Evolutionary conservation across 805 yeast species (phyloP), one percentile per base, ranked within the genome.

Genomic region (Candida ascalaphidarum): DNA sequence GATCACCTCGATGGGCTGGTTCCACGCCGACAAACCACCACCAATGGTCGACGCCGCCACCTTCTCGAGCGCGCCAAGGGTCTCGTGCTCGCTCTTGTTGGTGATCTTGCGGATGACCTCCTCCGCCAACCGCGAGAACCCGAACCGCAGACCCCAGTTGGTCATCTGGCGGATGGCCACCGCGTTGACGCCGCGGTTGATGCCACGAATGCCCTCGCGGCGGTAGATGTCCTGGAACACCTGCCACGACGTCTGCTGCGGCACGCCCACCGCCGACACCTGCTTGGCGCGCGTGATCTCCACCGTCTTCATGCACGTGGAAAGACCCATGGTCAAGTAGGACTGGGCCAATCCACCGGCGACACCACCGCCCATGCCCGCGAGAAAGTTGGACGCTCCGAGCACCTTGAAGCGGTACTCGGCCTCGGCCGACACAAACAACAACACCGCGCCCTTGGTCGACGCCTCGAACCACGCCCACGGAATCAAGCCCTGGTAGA

Each of bases 381-480:
- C 71, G 17, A 75, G 66, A 45, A 92, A 86, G 37, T 81, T 74
- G 33, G 36, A 42, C 65, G 71, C 35, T 28, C 94, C 94, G 13
- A 79, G 34, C 19, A 53, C 57, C 46, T 68, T 77, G 44, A 78
- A 74, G 27, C 70, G 71, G 55, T 83, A 84, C 58, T 92, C 97
- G 29, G 86, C 82, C 52, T 92, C 97, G 25, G 94, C 77, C 25
- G 95, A 80, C 19, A 86, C 96, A 46, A 92, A 92, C 42, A 92
- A 67, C 32, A 92, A 66, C 6, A 88, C 95, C 4, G 97, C 96
- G 54, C 98, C 98, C 57, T 92, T 92, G 21, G 98, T 92, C n/a
- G 95, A 82, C 7, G 96, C 98, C 59, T 89, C 98, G 43, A 92
- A 82, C 96, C 97, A 88, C 5, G 97, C 98, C 98, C 98, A 92